A percentile compares a stretch with the other conserved stretches of the same genome.
Conservation (phyloP, 2,329 filamentous ascomycete species). For the Piedraia hortae region DNA sequence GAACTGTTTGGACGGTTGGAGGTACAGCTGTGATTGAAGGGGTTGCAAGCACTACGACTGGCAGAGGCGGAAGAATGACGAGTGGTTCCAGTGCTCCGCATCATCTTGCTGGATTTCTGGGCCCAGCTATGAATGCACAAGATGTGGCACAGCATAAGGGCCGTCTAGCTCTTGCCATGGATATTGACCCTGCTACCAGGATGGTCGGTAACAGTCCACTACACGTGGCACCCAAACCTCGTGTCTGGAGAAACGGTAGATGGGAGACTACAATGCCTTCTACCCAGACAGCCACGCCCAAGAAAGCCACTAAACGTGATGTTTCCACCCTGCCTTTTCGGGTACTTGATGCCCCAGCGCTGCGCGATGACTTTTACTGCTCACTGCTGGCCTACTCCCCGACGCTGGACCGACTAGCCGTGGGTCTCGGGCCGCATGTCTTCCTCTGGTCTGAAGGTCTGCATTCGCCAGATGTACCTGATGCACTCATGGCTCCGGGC, state of each 20-base stretch:
- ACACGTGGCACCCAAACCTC: not conserved
- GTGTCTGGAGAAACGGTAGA: conserved; percentile 1
- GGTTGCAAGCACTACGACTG: conserved; percentile 23
- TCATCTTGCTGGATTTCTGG: conserved; percentile 28
- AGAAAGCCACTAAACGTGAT: conserved; percentile 5
- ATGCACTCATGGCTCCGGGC: conserved; percentile 25
- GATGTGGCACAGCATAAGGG: conserved; percentile 31
- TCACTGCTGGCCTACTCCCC: conserved; percentile 65
- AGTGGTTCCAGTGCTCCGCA: conserved; percentile 46
- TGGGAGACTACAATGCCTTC: conserved; percentile 4
- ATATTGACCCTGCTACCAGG: conserved; percentile 42
- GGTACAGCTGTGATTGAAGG: conserved; percentile 22
- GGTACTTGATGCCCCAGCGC: conserved; percentile 60
- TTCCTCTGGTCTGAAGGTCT: conserved; percentile 68
- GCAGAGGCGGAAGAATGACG: conserved; percentile 33
- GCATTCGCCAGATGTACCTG: conserved; percentile 21
- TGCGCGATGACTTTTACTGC: conserved; percentile 93
- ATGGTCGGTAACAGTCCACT: conserved; percentile 27
- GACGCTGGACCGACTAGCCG: conserved; percentile 47
- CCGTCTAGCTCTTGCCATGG: conserved; percentile 51
- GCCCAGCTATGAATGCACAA: conserved; percentile 9
- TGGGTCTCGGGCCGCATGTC: conserved; percentile 51
- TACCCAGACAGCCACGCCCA: conserved; percentile 2
- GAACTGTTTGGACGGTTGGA: conserved; percentile 52
- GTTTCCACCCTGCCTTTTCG: conserved; percentile 11